Evolutionary conservation across 2,329 filamentous ascomycete species (phyloP).

Genomic region (Cladophialophora psammophila): DNA sequence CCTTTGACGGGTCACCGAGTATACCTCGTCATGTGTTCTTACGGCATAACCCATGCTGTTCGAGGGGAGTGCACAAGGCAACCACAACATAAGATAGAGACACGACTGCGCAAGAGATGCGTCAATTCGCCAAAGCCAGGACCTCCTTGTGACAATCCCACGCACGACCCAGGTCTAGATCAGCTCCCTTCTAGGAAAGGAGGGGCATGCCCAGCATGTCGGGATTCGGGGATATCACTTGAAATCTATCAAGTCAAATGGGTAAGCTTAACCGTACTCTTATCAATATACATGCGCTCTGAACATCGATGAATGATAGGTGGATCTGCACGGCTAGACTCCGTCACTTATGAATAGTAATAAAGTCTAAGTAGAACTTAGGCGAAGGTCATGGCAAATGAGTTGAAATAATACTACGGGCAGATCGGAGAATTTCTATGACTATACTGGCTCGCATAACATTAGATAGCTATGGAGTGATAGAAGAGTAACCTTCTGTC

Average conservation of each 20-base stretch:
- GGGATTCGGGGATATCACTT: constrained; percentile 16
- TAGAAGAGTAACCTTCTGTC: no score
- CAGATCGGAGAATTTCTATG: no score
- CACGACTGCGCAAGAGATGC: constrained; percentile 12
- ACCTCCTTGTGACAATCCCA: constrained; percentile 8
- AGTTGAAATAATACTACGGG: no score
- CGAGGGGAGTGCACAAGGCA: constrained; percentile 6
- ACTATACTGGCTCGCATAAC: no score
- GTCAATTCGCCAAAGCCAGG: constrained; percentile 3
- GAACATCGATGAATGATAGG: no score
- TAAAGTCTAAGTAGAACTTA: no score
- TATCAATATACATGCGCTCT: no score
- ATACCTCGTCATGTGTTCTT: constrained; percentile 6
- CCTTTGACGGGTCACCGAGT: no score
- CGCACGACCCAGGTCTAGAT: constrained; percentile 6
- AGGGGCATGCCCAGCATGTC: constrained; percentile 18
- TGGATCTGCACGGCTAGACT: no score
- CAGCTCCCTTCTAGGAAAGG: constrained; percentile 9
- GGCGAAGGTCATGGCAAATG: no score
- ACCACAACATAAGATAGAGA: constrained; percentile 21
- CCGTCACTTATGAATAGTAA: no score
- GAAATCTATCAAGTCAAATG: constrained; percentile 14
- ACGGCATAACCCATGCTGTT: constrained; percentile 2
- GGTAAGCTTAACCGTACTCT: background rate
- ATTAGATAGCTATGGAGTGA: no score